Evolutionary conservation across 176 grass and related monocot species (phyloP).

Genomic region (Coix lacrymajobi): DNA sequence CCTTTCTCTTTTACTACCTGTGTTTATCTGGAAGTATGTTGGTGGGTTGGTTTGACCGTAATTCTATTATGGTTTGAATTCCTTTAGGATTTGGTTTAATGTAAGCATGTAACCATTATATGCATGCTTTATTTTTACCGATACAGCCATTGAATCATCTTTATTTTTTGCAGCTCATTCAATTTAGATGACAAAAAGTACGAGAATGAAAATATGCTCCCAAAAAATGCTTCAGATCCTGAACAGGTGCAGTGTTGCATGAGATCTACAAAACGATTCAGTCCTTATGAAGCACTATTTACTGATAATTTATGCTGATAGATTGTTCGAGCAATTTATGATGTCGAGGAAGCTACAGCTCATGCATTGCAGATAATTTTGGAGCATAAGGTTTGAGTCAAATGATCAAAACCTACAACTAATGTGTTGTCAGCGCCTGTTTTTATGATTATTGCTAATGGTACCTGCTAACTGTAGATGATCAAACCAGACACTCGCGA

Average conservation of each 20-base stretch:
- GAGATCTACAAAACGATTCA: background rate
- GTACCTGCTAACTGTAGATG: conserved; percentile 60
- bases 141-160: background rate
- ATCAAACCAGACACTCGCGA: conserved; percentile 72
- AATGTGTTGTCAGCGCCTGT: background rate
- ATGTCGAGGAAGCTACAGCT: conserved; percentile 92
- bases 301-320: conserved; percentile 23
- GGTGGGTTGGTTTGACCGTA: background rate
- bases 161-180: conserved; percentile 66
- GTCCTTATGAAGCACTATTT: conserved; percentile 21
- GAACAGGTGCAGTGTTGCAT: conserved; percentile 45
- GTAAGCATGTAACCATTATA: background rate
- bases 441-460: conserved; percentile 18
- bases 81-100: background rate
- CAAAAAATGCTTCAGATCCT: conserved; percentile 70
- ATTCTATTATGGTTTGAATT: conserved; percentile 7
- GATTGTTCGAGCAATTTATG: conserved; percentile 85
- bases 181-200: conserved; percentile 88
- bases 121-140: conserved; percentile 6
- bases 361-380: conserved; percentile 87
- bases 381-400: conserved; percentile 69
- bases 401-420: conserved; percentile 12
- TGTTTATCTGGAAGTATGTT: background rate
- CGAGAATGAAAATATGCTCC: conserved; percentile 76
- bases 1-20: background rate